Base-by-base conservation (phyloP, 148 eudicot species). In the Camellia sinensis region DNA sequence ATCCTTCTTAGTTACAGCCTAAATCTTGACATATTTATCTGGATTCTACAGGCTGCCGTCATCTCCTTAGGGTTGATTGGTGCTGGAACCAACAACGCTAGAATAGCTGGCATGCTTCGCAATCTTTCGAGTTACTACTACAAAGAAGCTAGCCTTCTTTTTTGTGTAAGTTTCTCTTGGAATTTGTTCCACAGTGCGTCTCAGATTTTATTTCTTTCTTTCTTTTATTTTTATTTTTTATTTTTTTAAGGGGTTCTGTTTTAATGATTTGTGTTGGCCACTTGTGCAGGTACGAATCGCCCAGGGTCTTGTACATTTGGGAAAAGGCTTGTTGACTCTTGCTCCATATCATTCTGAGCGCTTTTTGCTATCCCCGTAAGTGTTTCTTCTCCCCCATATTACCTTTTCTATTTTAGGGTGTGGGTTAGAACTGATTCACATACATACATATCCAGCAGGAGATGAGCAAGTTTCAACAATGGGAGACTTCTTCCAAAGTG, bases 101-200 rank as follows among this genome's bases (percentile, higher is more conserved):
- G 99, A 78, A 93, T 96, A 75, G 98, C 98, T 77, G 98, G 92
- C 87, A 96, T 96, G 98, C 91, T 96, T 70, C 94, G 98, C 44
- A 96, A 89, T 77, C 87, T 96, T 68, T 93, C 99, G 3, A 92
- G 94, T 84, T 92, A 96, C 83, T 92, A 96, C 87, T 92, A 91
- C 88, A 92, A 93, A 86, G 94, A 96, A 81, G 91, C 98, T 60
- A 91, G 89, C 79, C 89, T 91, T 71, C 87, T 96, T 66, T 96
- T 96, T 73, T 96, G 94, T 85, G 99, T 96, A 91, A 81, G 43
- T 69, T 46, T 87, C 78, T 78, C 37, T 76, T 56, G 60, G 3
- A 14, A 14, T 44, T 61, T 62, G 50, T 8, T n/a, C 66, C n/a
- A 56, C 41, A 3, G 14, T 0, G 62, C 43, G 9, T 44, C 40